Evolutionary conservation across 371 early-diverging fungal genomes (phyloP), one percentile per base, ranked within the genome.

Genomic region (Amoeboaphelidium protococcarum): DNA sequence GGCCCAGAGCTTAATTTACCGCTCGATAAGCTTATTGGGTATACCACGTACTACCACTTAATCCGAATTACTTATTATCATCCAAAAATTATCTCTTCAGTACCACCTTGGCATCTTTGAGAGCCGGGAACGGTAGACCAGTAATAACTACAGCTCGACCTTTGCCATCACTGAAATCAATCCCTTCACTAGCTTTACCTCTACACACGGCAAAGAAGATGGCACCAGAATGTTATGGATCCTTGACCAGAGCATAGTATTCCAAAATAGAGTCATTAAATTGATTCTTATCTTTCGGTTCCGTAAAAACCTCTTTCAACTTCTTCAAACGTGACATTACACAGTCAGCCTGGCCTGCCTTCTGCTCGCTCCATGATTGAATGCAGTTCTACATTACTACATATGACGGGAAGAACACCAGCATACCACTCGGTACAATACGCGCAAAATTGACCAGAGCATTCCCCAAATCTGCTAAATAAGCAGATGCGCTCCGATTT

Each of bases 151-250:
- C 89, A 0, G 89, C 86, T 37, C 96, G 70, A 40, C 83, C 82
- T 40, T 73, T 68, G 31, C 69, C 59, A 59, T 95, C 88, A 2
- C 73, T 75, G 56, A 95, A 94, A 54, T 95, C 91, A 44, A 91
- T 77, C 6, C 96, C 96, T 58, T 95, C 96, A 25, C 78, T 74
- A 1, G 83, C 82, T 59, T 87, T 92, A 2, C 96, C 96, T 23
- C 91, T 64, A 54, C 73, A 87, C 0, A 72, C 71, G 26, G 67
- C 62, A 47, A 71, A 54, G 24, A 69, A 73, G 68, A 19, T 74
- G 69, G 62, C 76, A 62, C 44, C 73, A 54, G 2, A 74, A 24
- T 10, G 57, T n/a, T n/a, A n/a, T 31, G 49, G 31, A 40, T 47
- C 20, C 53, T 55, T 45, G 69, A 63, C 3, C 47, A 40, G 0